phyloP scores from a whole-genome alignment of 164 flowering plant genomes.

The Aristolochia californica region DNA sequence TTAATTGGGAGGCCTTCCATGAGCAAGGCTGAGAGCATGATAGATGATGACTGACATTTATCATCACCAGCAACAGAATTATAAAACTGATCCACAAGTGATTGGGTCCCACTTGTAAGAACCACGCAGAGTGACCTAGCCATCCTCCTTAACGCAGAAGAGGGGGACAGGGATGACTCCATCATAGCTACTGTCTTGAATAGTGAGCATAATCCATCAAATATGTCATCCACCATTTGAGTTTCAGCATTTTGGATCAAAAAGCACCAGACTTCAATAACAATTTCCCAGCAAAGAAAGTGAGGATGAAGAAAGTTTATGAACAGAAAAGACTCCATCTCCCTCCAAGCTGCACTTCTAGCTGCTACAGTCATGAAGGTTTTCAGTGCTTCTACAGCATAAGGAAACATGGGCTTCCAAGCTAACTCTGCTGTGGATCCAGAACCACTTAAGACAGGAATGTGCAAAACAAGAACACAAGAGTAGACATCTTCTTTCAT shows the following conservation, averaged over 20 bases:
- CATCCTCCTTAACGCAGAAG: slow-evolving; percentile 49
- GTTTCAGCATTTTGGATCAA: slow-evolving; percentile 52
- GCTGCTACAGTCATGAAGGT: slow-evolving; percentile 54
- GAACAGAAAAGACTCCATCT: slow-evolving; percentile 49
- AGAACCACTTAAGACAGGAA: slow-evolving; percentile 36
- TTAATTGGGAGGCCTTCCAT: slow-evolving; percentile 76
- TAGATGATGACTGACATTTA: slow-evolving; percentile 26
- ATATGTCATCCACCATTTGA: slow-evolving; percentile 30
- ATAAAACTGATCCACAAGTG: slow-evolving; percentile 38
- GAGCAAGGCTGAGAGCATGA: slow-evolving; percentile 43
- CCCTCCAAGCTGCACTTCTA: slow-evolving; percentile 44
- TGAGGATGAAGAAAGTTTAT: slow-evolving; percentile 80
- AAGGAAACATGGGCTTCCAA: slow-evolving; percentile 52
- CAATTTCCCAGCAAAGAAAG: slow-evolving; percentile 63
- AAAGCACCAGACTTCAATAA: slow-evolving; percentile 80
- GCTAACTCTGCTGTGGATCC: slow-evolving; percentile 27
- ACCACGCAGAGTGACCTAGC: slow-evolving; percentile 58
- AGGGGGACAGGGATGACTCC: slow-evolving; percentile 30
- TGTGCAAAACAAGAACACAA: slow-evolving; percentile 35
- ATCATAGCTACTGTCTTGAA: slow-evolving; percentile 31
- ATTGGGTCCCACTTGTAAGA: slow-evolving; percentile 31
- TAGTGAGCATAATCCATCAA: slow-evolving; percentile 45
- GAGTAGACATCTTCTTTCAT: slow-evolving; percentile 56
- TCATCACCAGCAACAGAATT: slow-evolving; percentile 22
- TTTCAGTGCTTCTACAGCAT: slow-evolving; percentile 46